Conservation (phyloP, 768 basidiomycete genomes). For the Collybia nuda region DNA sequence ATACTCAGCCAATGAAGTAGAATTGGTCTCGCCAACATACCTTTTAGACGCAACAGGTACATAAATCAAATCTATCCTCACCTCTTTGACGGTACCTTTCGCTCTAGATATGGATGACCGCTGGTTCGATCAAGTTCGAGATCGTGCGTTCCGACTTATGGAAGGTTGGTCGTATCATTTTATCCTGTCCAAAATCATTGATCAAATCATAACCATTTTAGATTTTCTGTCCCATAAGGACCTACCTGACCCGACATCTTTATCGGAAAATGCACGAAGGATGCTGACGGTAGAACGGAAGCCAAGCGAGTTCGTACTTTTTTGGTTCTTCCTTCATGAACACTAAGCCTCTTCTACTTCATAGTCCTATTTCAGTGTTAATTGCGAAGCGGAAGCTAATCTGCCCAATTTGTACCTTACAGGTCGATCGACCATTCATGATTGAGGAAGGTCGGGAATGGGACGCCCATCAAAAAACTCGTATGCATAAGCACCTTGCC, state of each 20-base stretch:
- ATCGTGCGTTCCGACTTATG: constrained; percentile 47
- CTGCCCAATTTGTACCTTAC: constrained; percentile 63
- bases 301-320: constrained; percentile 40
- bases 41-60: constrained; percentile 70
- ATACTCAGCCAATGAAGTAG: constrained; percentile 42
- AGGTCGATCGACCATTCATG: constrained; percentile 63
- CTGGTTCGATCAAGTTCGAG: constrained; percentile 59
- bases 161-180: constrained; percentile 40
- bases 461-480: constrained; percentile 56
- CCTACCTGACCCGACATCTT: constrained; percentile 55
- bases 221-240: constrained; percentile 52
- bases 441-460: constrained; percentile 55
- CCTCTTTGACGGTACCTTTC: neutral
- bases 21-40: constrained; percentile 36
- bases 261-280: constrained; percentile 54
- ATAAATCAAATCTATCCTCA: constrained; percentile 10
- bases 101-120: constrained; percentile 46
- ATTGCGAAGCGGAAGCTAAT: constrained; percentile 54
- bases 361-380: constrained; percentile 59
- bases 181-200: neutral
- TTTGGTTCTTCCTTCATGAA: constrained; percentile 3
- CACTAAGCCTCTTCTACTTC: neutral
- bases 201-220: constrained; percentile 20
- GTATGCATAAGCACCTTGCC: constrained; percentile 50
- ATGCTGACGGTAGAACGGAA: constrained; percentile 49